Percentiles rank a stretch among this genome's conserved stretches.
phyloP scores from a whole-genome alignment of 371 early-diverging fungal genomes.

The Mucor velutinosus region DNA sequence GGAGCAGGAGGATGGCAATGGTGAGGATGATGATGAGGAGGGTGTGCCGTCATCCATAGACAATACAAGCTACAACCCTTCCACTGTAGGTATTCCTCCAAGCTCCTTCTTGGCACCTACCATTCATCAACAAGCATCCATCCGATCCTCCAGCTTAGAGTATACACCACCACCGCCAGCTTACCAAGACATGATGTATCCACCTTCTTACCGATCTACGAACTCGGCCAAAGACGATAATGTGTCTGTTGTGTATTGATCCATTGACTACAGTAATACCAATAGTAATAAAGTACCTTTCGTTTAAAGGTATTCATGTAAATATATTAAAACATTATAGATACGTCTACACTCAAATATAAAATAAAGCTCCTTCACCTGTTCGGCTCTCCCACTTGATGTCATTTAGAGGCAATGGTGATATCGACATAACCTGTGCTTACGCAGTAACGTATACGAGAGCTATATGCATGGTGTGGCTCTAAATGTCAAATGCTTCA shows the following conservation, averaged over 20 bases:
- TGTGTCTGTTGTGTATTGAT: constrained; percentile 5
- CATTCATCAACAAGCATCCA: constrained; percentile 5
- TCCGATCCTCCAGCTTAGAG: constrained; percentile 17
- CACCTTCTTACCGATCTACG: constrained; percentile 22
- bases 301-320: not conserved
- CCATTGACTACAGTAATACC: not conserved
- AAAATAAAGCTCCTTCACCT: not conserved
- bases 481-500: no score
- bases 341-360: no score
- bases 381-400: no score
- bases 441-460: no score
- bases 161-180: constrained; percentile 19
- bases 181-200: constrained; percentile 19
- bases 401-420: no score
- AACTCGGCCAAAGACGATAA: constrained; percentile 18
- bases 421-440: no score
- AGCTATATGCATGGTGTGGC: no score
- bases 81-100: constrained; percentile 18
- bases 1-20: not conserved
- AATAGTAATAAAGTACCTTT: not conserved
- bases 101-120: constrained; percentile 17
- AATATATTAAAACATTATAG: not conserved
- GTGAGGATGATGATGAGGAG: not conserved
- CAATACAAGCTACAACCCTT: constrained; percentile 8
- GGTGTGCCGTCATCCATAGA: not conserved